Percentiles rank a stretch among this genome's conserved stretches.
Conservation (phyloP, 371 early-diverging fungal species). For the Saksenaea oblongispora region DNA sequence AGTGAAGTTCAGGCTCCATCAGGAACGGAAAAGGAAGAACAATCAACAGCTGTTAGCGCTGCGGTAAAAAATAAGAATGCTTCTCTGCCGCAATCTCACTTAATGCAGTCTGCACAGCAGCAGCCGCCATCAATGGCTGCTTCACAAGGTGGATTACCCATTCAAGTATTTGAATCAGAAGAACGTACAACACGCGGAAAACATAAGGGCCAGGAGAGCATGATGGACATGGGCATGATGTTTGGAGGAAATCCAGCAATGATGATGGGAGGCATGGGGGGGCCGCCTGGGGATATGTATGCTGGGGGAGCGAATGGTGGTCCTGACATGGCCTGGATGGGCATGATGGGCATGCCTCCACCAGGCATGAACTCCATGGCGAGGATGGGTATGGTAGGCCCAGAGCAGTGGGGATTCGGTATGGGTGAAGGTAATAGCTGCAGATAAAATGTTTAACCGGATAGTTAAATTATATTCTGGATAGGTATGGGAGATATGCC, state of each 20-base stretch:
- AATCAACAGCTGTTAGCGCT: background rate
- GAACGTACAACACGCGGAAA: slow-evolving; percentile 28
- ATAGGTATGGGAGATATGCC: slow-evolving; percentile 12
- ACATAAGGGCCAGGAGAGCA: slow-evolving; percentile 13
- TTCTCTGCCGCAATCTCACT: background rate
- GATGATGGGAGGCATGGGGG: slow-evolving; percentile 18
- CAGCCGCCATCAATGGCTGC: slow-evolving; percentile 3
- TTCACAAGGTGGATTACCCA: slow-evolving; percentile 26
- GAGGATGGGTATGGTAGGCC: slow-evolving; percentile 25
- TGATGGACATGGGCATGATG: slow-evolving; percentile 18
- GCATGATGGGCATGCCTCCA: slow-evolving; percentile 38
- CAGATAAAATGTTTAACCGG: background rate
- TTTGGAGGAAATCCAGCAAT: slow-evolving; percentile 27
- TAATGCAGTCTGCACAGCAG: background rate
- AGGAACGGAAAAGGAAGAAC: slow-evolving; percentile 5
- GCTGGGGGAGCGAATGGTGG: slow-evolving; percentile 5
- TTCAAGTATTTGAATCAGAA: slow-evolving; percentile 34
- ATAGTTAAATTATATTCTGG: slow-evolving; percentile 2
- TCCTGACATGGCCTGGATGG: slow-evolving; percentile 46
- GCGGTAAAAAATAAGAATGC: background rate
- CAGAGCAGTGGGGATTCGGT: slow-evolving; percentile 15
- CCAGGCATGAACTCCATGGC: slow-evolving; percentile 37
- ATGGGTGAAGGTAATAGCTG: slow-evolving; percentile 16
- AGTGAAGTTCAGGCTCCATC: background rate
- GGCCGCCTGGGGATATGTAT: slow-evolving; percentile 12